A percentile compares a stretch with the other conserved stretches of the same genome.
Evolutionary conservation across 352 stramenopile genomes (phyloP).

Genomic region (Pythium oligandrum): DNA sequence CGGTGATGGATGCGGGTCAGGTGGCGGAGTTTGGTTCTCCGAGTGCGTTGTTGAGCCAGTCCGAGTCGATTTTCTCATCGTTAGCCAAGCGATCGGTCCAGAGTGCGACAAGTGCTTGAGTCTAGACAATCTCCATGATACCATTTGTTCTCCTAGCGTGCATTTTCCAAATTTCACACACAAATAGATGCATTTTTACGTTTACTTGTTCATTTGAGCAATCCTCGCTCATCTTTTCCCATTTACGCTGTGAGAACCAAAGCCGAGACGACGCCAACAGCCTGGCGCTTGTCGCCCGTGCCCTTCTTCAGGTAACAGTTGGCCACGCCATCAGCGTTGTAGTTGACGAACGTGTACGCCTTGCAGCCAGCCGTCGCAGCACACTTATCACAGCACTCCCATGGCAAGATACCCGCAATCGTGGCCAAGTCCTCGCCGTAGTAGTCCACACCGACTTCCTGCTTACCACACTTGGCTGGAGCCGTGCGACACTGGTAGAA

Average conservation of each 20-base stretch:
- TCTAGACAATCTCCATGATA: too few species aligned
- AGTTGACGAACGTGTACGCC: conserved; percentile 49
- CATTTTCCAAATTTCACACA: too few species aligned
- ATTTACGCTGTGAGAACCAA: too few species aligned
- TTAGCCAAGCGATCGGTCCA: conserved; percentile 27
- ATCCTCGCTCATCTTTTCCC: too few species aligned
- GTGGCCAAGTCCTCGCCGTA: conserved; percentile 32
- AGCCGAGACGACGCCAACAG: conserved; percentile 4
- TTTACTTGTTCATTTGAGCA: too few species aligned
- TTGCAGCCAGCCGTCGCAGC: conserved; percentile 26
- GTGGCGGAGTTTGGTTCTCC: conserved; percentile 91
- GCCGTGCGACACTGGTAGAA: conserved; percentile 33
- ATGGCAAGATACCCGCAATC: conserved; percentile 25
- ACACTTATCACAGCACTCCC: conserved; percentile 34
- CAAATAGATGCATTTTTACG: conserved; percentile 20
- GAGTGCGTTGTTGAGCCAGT: conserved; percentile 55
- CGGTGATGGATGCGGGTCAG: conserved; percentile 86
- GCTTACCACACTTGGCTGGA: conserved; percentile 24
- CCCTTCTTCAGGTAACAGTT: conserved; percentile 21
- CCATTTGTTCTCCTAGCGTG: neutral
- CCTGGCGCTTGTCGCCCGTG: conserved; percentile 6
- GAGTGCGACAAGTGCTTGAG: too few species aligned
- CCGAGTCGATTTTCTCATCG: conserved; percentile 73
- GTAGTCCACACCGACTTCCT: conserved; percentile 31
- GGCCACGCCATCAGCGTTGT: conserved; percentile 18